A percentile compares a stretch with the other conserved stretches of the same genome.
Evolutionary conservation across 306 rosid species (phyloP).

Genomic region (Alnus glutinosa): DNA sequence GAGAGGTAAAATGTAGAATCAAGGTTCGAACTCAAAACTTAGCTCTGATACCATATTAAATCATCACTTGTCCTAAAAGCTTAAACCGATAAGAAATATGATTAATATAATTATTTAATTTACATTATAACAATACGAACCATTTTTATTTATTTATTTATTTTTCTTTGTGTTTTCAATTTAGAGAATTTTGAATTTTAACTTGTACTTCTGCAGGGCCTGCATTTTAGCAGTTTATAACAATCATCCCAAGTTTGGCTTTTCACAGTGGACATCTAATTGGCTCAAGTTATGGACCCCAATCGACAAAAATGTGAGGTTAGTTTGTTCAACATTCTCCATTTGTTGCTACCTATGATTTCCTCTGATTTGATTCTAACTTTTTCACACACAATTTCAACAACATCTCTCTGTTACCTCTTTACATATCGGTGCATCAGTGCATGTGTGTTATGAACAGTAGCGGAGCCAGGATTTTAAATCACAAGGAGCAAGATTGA

Average conservation of each 20-base stretch:
- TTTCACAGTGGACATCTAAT: not conserved
- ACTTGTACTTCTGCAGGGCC: constrained; percentile 26
- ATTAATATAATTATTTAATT: no score
- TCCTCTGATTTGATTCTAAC: not conserved
- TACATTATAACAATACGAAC: no score
- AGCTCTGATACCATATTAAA: no score
- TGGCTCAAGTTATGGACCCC: constrained; percentile 36
- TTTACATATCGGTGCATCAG: not conserved
- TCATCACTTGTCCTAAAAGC: no score
- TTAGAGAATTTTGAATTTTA: not conserved
- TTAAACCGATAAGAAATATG: no score
- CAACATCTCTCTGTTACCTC: constrained; percentile 1
- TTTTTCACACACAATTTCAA: not conserved
- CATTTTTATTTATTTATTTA: no score
- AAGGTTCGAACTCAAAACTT: no score
- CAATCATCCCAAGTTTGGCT: not conserved
- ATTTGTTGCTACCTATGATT: constrained; percentile 4
- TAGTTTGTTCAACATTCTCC: constrained; percentile 19
- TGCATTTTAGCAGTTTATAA: not conserved
- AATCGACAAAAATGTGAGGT: constrained; percentile 61
- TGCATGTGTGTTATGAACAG: not conserved
- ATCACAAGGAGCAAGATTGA: no score
- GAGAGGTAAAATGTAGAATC: no score
- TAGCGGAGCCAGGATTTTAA: no score
- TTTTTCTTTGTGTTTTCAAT: not conserved